These are phyloP conservation scores for Hanseniaspora nectarophila DNA, from an alignment of 805 yeast species.

Conservation along the genomic window DNA sequence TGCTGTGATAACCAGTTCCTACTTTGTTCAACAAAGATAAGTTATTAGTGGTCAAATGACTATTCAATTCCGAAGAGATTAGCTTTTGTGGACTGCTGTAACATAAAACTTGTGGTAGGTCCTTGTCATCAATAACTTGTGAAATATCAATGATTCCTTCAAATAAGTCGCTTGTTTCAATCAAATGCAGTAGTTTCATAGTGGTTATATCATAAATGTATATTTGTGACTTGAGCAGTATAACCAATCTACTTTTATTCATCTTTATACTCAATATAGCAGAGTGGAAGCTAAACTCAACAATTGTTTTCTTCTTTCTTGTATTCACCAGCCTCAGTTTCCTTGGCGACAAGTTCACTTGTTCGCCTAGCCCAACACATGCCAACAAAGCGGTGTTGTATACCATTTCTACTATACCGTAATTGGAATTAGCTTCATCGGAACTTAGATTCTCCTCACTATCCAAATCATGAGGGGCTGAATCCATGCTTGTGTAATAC, in stretches of 20 bases:
- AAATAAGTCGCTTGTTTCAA: conserved; percentile 38
- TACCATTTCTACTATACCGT: conserved; percentile 65
- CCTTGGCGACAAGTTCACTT: conserved; percentile 59
- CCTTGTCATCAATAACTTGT: conserved; percentile 35
- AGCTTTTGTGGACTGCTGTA: conserved; percentile 68
- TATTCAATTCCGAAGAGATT: conserved; percentile 26
- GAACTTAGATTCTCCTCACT: background rate
- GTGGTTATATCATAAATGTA: conserved; percentile 63
- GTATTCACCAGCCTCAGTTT: conserved; percentile 75
- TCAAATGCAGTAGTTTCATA: conserved; percentile 49
- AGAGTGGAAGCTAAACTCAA: conserved; percentile 62
- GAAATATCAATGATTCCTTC: conserved; percentile 55
- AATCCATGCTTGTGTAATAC: conserved; percentile 28
- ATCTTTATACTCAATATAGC: conserved; percentile 48
- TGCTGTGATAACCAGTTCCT: background rate
- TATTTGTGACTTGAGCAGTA: conserved; percentile 51
- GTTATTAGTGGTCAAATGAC: conserved; percentile 26
- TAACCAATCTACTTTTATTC: conserved; percentile 53
- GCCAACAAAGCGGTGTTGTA: conserved; percentile 61
- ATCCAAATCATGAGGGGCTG: conserved; percentile 1
- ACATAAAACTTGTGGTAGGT: conserved; percentile 37
- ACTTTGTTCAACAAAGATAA: conserved; percentile 18
- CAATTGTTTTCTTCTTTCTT: conserved; percentile 45
- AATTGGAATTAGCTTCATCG: conserved; percentile 37
- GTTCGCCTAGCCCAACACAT: conserved; percentile 62